A percentile compares a stretch with the other conserved stretches of the same genome.
These are phyloP conservation scores for Gaertneriomyces semiglobifer DNA, from an alignment of 192 early-diverging fungal species.

Conservation along the genomic window DNA sequence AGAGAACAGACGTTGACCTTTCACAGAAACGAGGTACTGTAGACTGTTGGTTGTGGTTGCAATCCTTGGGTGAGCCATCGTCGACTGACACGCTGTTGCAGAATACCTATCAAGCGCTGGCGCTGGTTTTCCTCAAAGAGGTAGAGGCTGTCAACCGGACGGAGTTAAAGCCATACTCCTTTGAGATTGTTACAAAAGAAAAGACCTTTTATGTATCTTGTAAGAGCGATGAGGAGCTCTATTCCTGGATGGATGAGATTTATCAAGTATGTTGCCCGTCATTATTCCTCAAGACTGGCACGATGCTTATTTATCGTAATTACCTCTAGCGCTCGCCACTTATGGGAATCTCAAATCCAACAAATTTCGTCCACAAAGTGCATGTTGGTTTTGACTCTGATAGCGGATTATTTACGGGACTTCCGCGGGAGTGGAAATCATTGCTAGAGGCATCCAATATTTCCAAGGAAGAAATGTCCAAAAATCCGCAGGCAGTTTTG, in stretches of 20 bases:
- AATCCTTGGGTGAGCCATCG: not conserved
- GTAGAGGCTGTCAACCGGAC: conserved; percentile 83
- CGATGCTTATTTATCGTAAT: no score
- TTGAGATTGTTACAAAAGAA: conserved; percentile 91
- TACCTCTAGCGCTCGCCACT: conserved; percentile 57
- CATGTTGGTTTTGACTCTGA: conserved; percentile 60
- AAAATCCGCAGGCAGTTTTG: conserved; percentile 96
- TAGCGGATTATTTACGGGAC: conserved; percentile 61
- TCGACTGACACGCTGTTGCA: conserved; percentile 26
- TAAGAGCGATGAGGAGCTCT: conserved; percentile 94
- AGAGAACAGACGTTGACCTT: conserved; percentile 87
- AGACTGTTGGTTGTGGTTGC: not conserved
- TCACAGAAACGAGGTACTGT: conserved; percentile 84
- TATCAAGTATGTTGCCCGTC: conserved; percentile 62
- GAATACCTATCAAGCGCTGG: conserved; percentile 82
- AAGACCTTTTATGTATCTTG: conserved; percentile 90
- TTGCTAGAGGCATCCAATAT: conserved; percentile 91
- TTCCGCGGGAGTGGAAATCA: conserved; percentile 94
- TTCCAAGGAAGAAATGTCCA: conserved; percentile 95
- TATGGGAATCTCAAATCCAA: conserved; percentile 75
- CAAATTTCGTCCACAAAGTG: conserved; percentile 83
- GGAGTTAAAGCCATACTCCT: conserved; percentile 88
- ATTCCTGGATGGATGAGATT: conserved; percentile 98
- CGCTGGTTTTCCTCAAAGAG: conserved; percentile 89
- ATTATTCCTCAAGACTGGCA: no score